Evolutionary conservation across 164 flowering plant species (phyloP), one percentile per base, ranked within the genome.

Genomic region (Nelumbo lutea): DNA sequence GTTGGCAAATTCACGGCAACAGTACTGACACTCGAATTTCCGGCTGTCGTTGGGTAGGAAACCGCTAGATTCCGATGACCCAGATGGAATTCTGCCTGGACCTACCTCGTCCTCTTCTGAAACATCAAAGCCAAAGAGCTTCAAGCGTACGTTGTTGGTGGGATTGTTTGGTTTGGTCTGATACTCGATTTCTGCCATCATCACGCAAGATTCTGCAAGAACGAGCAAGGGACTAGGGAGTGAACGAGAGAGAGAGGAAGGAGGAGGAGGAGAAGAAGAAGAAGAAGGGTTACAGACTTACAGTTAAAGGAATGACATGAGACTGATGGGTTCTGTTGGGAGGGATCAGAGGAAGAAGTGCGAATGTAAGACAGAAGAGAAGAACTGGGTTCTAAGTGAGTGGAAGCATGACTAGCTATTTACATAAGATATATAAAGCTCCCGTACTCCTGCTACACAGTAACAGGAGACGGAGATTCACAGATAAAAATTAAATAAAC

Each of bases 1-100:
- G 77, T 87, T 87, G 58, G 87, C 86, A 64, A 87, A 87, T 59
- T 85, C 88, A 0, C 90, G 62, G 75, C 78, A 81, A 59, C 90
- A 87, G 74, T 87, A 87, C 69, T 87, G 90, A 68, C 90, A 87
- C 87, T 85, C 90, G 83, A 79, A 87, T 52, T 83, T 87, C 62
- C 90, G 77, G 69, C 75, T 77, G 47, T 68, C 81, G n/a, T 64
- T 44, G 41, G 58, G 14, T 40, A 72, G 52, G 9, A 61, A 67
- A 0, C 39, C 60, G 43, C 62, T 72, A 38, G 79, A 63, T 0
- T 78, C 80, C 51, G 82, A 76, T 2, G 83, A 79, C 3, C 71
- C 79, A 1, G 80, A 57, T 3, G 75, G 63, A 5, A 78, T 53
- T 53, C 14, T 53, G n/a, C 3, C 14, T 53, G 57, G 75, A 39